These are phyloP conservation scores for Takashimella koratensis DNA, from an alignment of 1,284 basidiomycete species.

Conservation along the genomic window DNA sequence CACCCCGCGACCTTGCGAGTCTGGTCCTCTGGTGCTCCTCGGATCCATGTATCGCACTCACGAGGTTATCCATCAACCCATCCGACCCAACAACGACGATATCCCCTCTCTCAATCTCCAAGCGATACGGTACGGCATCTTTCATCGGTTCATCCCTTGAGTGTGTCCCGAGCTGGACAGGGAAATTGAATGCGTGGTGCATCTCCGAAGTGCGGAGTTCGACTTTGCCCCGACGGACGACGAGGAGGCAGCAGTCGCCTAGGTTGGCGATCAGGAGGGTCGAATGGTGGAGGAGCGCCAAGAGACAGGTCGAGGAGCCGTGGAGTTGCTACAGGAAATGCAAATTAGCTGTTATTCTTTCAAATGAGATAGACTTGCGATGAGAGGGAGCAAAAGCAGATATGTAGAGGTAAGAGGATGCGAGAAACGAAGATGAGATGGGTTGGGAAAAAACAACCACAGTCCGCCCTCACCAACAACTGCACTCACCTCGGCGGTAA, in stretches of 20 bases:
- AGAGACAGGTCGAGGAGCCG: conserved; percentile 56
- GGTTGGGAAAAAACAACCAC: not conserved
- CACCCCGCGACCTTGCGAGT: too few species aligned
- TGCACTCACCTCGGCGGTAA: conserved; percentile 49
- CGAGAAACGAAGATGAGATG: not conserved
- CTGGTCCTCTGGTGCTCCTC: too few species aligned
- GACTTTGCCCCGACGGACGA: conserved; percentile 72
- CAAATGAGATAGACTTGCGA: too few species aligned
- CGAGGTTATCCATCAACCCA: conserved; percentile 85
- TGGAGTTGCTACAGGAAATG: conserved; percentile 37
- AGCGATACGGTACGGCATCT: conserved; percentile 67
- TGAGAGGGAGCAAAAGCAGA: too few species aligned
- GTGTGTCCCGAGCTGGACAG: conserved; percentile 71
- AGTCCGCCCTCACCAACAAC: too few species aligned
- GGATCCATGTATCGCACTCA: conserved; percentile 16
- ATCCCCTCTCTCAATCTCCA: conserved; percentile 79
- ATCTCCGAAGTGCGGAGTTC: conserved; percentile 88
- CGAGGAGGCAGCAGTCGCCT: conserved; percentile 85
- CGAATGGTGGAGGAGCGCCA: conserved; percentile 61
- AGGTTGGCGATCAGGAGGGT: conserved; percentile 85
- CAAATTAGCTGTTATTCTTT: too few species aligned
- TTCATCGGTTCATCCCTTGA: conserved; percentile 63
- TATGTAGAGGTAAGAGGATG: not conserved
- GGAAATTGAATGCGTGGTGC: conserved; percentile 95
- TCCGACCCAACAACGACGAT: conserved; percentile 87